Conservation (phyloP, 805 yeast species). For the Komagataella mondaviorum region DNA sequence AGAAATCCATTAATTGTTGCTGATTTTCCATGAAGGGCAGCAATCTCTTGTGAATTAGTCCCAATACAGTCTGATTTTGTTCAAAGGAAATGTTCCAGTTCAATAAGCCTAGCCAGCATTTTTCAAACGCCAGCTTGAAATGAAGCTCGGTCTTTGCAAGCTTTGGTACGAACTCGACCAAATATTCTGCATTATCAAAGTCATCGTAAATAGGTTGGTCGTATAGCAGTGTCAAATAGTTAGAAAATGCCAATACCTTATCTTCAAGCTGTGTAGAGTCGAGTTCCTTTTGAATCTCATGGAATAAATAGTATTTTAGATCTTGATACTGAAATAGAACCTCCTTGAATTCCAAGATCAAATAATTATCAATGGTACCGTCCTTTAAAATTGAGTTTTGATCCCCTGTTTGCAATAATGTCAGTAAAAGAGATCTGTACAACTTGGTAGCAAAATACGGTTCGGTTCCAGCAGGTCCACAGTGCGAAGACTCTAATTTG, state of each 20-base stretch:
- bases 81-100: constrained; percentile 27
- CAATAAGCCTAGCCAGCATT: constrained; percentile 47
- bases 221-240: constrained; percentile 18
- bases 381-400: constrained; percentile 27
- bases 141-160: constrained; percentile 16
- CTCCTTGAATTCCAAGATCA: constrained; percentile 36
- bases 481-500: constrained; percentile 38
- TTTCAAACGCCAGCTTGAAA: constrained; percentile 58
- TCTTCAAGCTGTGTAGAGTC: constrained; percentile 5
- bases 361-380: constrained; percentile 26
- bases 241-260: constrained; percentile 19
- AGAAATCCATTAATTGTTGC: constrained; percentile 79
- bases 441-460: constrained; percentile 50
- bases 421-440: constrained; percentile 26
- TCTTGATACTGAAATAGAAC: constrained; percentile 59
- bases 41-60: constrained; percentile 69
- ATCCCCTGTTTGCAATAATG: constrained; percentile 18
- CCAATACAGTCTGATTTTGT: constrained; percentile 59
- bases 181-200: constrained; percentile 18
- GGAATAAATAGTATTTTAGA: constrained; percentile 58
- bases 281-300: constrained; percentile 12
- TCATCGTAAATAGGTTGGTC: constrained; percentile 20
- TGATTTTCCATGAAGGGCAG: constrained; percentile 76
- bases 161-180: constrained; percentile 33
- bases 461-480: constrained; percentile 36